Base-by-base conservation (phyloP, 2,329 filamentous ascomycete genomes). In the Graphilbum fragrans region DNA sequence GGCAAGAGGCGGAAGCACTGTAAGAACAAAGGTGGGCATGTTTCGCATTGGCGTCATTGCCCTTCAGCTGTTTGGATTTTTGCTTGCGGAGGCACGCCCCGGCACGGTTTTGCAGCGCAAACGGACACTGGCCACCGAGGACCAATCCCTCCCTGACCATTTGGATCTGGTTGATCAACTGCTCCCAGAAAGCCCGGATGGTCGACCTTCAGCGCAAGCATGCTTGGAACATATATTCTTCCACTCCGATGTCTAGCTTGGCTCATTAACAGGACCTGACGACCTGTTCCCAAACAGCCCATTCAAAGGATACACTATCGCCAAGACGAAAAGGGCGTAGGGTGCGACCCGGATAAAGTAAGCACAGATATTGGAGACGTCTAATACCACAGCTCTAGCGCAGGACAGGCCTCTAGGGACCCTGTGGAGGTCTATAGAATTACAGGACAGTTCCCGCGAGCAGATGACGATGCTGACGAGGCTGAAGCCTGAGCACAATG, bases 21-120 rank as follows among this genome's bases (percentile, higher is more conserved):
- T 34, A 31, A 40, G 25, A 17, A 21, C 33, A 27, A 40, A 38
- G 27, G 42, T 41, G 27, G 42, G 41, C 38, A 27, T 44, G 38
- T 44, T 37, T 11, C 20, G 38, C 6, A 22, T 44, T 5, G 42
- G 42, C 18, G 42, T 44, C 12, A 29, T 41, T 18, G 38, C 27
- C 1, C 38, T 44, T 8, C 20, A 37, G 33, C 33, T 35, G 14
- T 35, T 17, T 17, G 33, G 33, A 16, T 9, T 18, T n/a, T n/a
- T n/a, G n/a, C n/a, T n/a, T n/a, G n/a, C n/a, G n/a, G n/a, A n/a
- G n/a, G n/a, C n/a, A n/a, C n/a, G n/a, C n/a, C n/a, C n/a, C n/a
- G n/a, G n/a, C n/a, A n/a, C 32, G 5, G 18, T 21, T 19, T 9
- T 19, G 10, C n/a, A 9, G 35, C 10, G 11, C 9, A 36, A 19